Base-by-base conservation (phyloP, 208 protist genomes). In the Wallacemonas collosoma region DNA sequence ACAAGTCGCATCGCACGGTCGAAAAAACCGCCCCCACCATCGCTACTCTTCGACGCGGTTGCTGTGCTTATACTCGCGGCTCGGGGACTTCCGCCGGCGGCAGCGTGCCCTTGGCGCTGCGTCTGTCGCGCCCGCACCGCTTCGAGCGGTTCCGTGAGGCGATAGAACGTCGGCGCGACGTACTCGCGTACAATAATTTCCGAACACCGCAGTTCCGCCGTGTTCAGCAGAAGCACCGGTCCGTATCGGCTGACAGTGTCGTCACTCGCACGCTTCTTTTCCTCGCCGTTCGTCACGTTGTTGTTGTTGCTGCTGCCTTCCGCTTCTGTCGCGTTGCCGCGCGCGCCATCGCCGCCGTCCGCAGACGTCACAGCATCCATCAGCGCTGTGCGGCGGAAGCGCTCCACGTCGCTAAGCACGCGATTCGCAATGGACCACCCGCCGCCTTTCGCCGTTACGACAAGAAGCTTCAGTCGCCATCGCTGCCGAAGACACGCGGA, bases 401-500 rank as follows among this genome's bases (percentile, higher is more conserved):
- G 58, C 51, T 87, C 81, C 3, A 87, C 69, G 41, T 82, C 81
- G 11, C 74, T 64, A 14, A 72, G 47, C 26, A 87, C 71, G 53
- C 81, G 81, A 14, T 61, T 53, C 2, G 81, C 74, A 44, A 87
- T 68, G 15, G 65, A 38, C 60, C 67, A 77, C 43, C 81, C 81
- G 15, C 81, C 81, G 41, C 63, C 26, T 17, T 68, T 76, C 12
- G 44, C 67, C 5, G 72, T 79, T 43, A 77, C 48, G 8, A 80
- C 77, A 40, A 87, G 74, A 2, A 87, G 72, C 66, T 80, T 76
- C 43, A 81, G 75, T 35, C 71, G 54, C 77, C 81, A 87, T n/a
- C 54, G 65, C 57, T 76, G 66, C 50, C 66, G 44, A 39, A 78
- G 63, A 58, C 82, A 74, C 44, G 53, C 60, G 3, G 38, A 47